These are phyloP conservation scores for Dactylellina parvicollis DNA, from an alignment of 2,329 filamentous ascomycete species.

Conservation along the genomic window DNA sequence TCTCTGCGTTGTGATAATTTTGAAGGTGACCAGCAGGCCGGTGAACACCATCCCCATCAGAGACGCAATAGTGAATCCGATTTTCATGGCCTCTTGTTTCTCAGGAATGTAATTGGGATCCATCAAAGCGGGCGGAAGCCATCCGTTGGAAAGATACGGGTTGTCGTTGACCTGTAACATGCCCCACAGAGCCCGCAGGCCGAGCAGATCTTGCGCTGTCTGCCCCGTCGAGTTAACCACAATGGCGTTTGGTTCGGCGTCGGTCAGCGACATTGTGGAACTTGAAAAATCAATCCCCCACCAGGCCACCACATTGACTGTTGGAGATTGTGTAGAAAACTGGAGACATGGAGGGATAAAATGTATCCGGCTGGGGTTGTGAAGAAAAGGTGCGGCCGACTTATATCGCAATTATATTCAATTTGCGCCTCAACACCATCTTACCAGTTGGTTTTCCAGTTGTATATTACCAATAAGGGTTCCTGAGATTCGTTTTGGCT, in stretches of 20 bases:
- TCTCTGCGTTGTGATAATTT: constrained; percentile 47
- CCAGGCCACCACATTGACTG: constrained; percentile 41
- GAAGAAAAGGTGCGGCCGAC: constrained; percentile 35
- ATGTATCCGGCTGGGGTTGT: not conserved
- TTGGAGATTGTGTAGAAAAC: constrained; percentile 1
- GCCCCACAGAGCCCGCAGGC: constrained; percentile 30
- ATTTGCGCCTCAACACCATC: constrained; percentile 8
- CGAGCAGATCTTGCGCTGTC: constrained; percentile 33
- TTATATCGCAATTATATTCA: constrained; percentile 45
- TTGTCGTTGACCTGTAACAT: constrained; percentile 46
- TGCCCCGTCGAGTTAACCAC: constrained; percentile 48
- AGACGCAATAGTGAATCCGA: constrained; percentile 39
- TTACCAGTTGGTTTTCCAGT: not conserved
- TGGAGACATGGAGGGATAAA: constrained; percentile 26
- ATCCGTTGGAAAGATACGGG: constrained; percentile 34
- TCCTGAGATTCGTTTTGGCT: constrained; percentile 25
- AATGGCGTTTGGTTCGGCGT: constrained; percentile 16
- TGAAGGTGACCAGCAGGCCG: constrained; percentile 27
- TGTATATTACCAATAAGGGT: constrained; percentile 31
- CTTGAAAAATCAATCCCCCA: constrained; percentile 37
- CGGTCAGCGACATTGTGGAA: constrained; percentile 37
- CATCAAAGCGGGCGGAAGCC: constrained; percentile 28
- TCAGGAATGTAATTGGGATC: constrained; percentile 36
- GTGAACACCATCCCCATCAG: constrained; percentile 37
- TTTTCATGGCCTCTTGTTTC: constrained; percentile 30